Conservation (phyloP, 805 yeast species). For the Middelhovenomyces tepae region DNA sequence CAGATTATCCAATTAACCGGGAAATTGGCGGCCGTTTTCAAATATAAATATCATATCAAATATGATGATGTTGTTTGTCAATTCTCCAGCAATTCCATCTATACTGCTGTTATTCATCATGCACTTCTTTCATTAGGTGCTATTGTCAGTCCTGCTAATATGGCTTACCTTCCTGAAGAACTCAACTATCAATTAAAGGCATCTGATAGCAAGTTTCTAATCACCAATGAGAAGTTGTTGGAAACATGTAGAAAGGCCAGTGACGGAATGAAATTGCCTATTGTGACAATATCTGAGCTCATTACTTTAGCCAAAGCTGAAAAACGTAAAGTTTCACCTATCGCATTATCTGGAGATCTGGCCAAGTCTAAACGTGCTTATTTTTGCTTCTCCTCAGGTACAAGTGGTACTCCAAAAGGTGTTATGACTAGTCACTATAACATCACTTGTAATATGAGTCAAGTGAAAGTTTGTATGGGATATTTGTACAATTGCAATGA, state of each 20-base stretch:
- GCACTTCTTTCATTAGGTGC: slow-evolving; percentile 21
- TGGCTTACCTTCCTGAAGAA: slow-evolving; percentile 23
- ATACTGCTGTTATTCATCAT: slow-evolving; percentile 21
- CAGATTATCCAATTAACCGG: slow-evolving; percentile 49
- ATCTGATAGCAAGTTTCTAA: slow-evolving; percentile 7
- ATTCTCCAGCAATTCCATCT: slow-evolving; percentile 20
- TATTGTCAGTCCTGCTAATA: slow-evolving; percentile 25
- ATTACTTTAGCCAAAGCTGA: slow-evolving; percentile 2
- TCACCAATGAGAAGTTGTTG: slow-evolving; percentile 1
- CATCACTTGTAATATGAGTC: slow-evolving; percentile 27
- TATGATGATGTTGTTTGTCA: slow-evolving; percentile 22
- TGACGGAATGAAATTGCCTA: slow-evolving; percentile 2
- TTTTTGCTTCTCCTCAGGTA: slow-evolving; percentile 23
- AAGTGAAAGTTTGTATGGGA: too few species aligned
- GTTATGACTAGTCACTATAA: slow-evolving; percentile 52
- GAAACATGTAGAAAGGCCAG: slow-evolving; percentile 7
- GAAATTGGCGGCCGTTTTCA: slow-evolving; percentile 62
- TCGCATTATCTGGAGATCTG: not conserved
- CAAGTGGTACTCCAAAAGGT: slow-evolving; percentile 60
- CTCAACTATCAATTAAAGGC: slow-evolving; percentile 21
- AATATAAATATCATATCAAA: slow-evolving; percentile 12
- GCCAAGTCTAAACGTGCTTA: slow-evolving; percentile 17
- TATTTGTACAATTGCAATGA: too few species aligned
- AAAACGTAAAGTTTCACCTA: slow-evolving; percentile 3
- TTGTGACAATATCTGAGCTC: slow-evolving; percentile 1